Percentiles rank a stretch among this genome's conserved stretches.
Conservation (phyloP, 768 basidiomycete species). For the Tylopilus rubrobrunneus region DNA sequence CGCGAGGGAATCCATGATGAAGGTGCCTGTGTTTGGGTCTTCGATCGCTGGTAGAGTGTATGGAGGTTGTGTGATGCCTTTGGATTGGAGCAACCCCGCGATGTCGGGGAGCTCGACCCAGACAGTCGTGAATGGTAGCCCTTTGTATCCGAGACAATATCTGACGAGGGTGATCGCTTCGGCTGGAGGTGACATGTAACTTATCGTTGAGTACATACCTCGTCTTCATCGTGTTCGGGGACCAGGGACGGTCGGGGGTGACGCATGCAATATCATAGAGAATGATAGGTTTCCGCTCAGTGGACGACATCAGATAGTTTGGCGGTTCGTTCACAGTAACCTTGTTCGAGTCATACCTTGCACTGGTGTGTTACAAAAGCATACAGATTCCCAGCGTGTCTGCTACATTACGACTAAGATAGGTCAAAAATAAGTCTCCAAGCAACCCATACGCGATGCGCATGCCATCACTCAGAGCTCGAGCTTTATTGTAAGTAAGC, state of each 20-base stretch:
- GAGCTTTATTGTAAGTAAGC: too few relatives aligned
- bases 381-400: not conserved
- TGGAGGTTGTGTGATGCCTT: constrained; percentile 21
- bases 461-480: too few relatives aligned
- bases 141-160: constrained; percentile 16
- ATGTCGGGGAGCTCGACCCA: constrained; percentile 43
- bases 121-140: constrained; percentile 10
- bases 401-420: not conserved
- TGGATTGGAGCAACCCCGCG: constrained; percentile 24
- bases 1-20: constrained; percentile 39
- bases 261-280: constrained; percentile 36
- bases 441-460: not conserved
- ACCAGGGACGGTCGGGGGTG: constrained; percentile 31
- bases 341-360: not conserved
- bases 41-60: constrained; percentile 50
- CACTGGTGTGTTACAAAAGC: not conserved
- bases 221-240: constrained; percentile 29
- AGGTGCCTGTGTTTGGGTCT: constrained; percentile 39
- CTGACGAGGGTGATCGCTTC: not conserved
- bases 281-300: constrained; percentile 21
- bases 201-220: not conserved
- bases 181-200: too few relatives aligned
- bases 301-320: constrained; percentile 5
- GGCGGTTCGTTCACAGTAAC: too few relatives aligned
- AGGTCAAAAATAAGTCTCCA: not conserved